phyloP scores from a whole-genome alignment of 805 yeast species.

The Nakazawaea peltata region DNA sequence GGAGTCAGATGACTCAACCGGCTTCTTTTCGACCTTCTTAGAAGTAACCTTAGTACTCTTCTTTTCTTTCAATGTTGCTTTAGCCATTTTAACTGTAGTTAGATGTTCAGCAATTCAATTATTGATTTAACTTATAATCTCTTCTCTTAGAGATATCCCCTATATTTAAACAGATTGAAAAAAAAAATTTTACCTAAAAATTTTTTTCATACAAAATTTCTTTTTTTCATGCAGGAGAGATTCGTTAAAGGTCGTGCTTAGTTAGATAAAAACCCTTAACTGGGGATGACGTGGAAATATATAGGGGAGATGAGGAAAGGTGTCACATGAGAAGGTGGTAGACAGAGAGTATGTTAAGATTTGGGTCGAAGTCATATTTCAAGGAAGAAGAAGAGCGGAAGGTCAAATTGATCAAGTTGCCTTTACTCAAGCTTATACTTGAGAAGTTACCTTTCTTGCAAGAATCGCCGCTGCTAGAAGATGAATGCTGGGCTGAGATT shows the following conservation, averaged over 20 bases:
- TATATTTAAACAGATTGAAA: neutral
- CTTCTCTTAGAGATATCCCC: neutral
- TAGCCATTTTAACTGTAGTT: conserved; percentile 16
- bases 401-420: conserved; percentile 3
- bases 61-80: conserved; percentile 18
- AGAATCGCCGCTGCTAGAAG: neutral
- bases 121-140: neutral
- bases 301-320: neutral
- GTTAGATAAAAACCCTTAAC: too few species aligned
- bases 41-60: conserved; percentile 14
- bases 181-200: neutral
- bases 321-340: neutral
- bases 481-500: conserved; percentile 3
- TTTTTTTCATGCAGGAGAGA: neutral
- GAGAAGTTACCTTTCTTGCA: conserved; percentile 4
- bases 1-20: conserved; percentile 6
- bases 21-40: conserved; percentile 14
- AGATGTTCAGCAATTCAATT: neutral
- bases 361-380: conserved; percentile 2
- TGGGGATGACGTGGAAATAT: too few species aligned
- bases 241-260: too few species aligned
- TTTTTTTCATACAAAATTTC: conserved; percentile 1
- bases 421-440: conserved; percentile 1
- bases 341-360: neutral
- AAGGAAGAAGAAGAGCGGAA: conserved; percentile 4